Base-by-base conservation (phyloP, 2,329 filamentous ascomycete species). In the Chaetomiaceae sp. region DNA sequence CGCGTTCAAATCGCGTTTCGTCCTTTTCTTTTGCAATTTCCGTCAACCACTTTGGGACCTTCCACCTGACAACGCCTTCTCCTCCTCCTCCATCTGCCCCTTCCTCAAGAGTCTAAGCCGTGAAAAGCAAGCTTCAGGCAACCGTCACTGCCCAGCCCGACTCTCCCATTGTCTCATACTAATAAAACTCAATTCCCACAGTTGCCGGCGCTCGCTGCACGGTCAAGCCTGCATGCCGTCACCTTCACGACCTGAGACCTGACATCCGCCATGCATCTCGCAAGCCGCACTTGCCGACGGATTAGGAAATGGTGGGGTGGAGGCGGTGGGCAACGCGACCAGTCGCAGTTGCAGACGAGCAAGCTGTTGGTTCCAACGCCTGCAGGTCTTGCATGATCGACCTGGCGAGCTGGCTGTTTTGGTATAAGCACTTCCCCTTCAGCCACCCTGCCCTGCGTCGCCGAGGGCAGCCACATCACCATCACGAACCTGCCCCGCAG, bases 1-100 rank as follows among this genome's bases (percentile, higher is more conserved):
- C 51, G 51, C 51, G 51, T 54, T 54, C 51, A 54, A 54, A 51
- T 54, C 51, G 51, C 51, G 51, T 52, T 46, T 54, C 49, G 51
- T 54, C 51, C 51, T 54, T n/a, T 33, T 36, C 18, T 45, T 47
- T 50, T 34, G 8, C 14, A 14, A 10, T 19, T 19, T 9, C 18
- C 7, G 30, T 30, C 27, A 7, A 22, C 22, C 12, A 15, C 6
- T 15, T n/a, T n/a, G n/a, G n/a, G n/a, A n/a, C n/a, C n/a, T n/a
- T n/a, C n/a, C n/a, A n/a, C 14, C 24, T 27, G 24, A 11, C 11
- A 27, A 27, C 24, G 6, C 24, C 6, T 27, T 27, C 6, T 27
- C 24, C 6, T 27, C 10, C 27, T 29, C 4, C 14, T 29, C 27
- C n/a, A n/a, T n/a, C n/a, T n/a, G n/a, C n/a, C n/a, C n/a, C n/a